A percentile compares a stretch with the other conserved stretches of the same genome.
These are phyloP conservation scores for Globisporangium nunn DNA, from an alignment of 352 stramenopile genomes.

Conservation along the genomic window DNA sequence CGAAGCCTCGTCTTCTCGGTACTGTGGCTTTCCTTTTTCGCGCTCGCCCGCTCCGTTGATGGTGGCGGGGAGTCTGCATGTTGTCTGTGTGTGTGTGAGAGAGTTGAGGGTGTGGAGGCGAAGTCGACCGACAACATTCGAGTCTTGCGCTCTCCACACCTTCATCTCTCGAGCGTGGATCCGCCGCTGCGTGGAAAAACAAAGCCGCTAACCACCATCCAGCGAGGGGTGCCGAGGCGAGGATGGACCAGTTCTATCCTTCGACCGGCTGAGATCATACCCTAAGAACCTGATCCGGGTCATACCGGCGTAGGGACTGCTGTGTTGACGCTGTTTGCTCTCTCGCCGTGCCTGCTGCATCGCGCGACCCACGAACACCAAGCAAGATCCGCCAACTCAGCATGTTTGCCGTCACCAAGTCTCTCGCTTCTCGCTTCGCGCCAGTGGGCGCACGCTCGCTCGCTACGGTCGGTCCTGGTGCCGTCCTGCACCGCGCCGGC, in stretches of 20 bases:
- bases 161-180: not conserved
- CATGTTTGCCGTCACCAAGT: constrained; percentile 36
- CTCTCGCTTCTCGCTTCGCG: constrained; percentile 17
- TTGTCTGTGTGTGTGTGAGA: not conserved
- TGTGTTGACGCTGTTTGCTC: constrained; percentile 30
- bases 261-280: constrained; percentile 58
- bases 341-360: constrained; percentile 3
- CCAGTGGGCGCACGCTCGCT: constrained; percentile 20
- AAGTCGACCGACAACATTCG: not conserved
- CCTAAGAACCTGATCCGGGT: constrained; percentile 64
- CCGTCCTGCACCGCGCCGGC: constrained; percentile 32
- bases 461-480: constrained; percentile 40
- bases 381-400: not conserved
- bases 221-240: constrained; percentile 49
- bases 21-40: not conserved
- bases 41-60: not conserved
- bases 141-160: not conserved
- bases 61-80: not conserved
- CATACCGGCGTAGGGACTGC: constrained; percentile 58
- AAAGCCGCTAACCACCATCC: constrained; percentile 30
- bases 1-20: not conserved
- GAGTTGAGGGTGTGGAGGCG: not conserved
- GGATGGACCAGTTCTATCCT: constrained; percentile 41
- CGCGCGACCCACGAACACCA: not conserved
- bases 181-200: constrained; percentile 4